Evolutionary conservation across 2,329 filamentous ascomycete genomes (phyloP).

Genomic region (Aureobasidium sp.): DNA sequence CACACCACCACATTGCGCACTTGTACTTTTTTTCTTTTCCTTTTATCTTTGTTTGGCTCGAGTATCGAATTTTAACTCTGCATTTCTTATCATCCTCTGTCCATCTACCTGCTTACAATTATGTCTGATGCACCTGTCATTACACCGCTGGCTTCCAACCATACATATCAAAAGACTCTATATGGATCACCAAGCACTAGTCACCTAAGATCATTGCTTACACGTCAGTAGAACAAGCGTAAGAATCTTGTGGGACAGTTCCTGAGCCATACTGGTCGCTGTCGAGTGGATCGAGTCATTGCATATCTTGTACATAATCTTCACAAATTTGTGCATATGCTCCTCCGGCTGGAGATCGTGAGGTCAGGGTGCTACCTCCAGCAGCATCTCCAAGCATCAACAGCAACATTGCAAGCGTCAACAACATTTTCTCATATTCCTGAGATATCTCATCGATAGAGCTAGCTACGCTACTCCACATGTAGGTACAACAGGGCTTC

Average conservation of each 20-base stretch:
- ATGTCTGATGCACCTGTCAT: background rate
- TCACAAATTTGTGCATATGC: background rate
- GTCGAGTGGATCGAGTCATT: too few species aligned
- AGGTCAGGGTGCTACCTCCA: background rate
- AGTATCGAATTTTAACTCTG: background rate
- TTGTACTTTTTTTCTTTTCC: background rate
- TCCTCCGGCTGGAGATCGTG: accelerated
- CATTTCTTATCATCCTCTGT: background rate
- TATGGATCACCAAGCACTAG: too few species aligned
- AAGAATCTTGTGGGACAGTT: too few species aligned
- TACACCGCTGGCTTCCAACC: too few species aligned
- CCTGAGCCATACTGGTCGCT: too few species aligned
- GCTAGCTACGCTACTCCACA: background rate
- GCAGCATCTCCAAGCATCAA: background rate
- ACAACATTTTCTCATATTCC: background rate
- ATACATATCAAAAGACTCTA: too few species aligned
- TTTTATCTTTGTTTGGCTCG: background rate
- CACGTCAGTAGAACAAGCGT: too few species aligned
- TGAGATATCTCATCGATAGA: background rate
- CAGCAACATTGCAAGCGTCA: background rate
- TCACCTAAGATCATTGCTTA: too few species aligned
- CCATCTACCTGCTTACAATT: background rate
- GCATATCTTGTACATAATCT: too few species aligned
- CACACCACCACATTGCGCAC: background rate
- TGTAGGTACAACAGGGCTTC: accelerated